These are phyloP conservation scores for Erythrobasidium hasegawianum DNA, from an alignment of 1,284 basidiomycete species.

Conservation along the genomic window DNA sequence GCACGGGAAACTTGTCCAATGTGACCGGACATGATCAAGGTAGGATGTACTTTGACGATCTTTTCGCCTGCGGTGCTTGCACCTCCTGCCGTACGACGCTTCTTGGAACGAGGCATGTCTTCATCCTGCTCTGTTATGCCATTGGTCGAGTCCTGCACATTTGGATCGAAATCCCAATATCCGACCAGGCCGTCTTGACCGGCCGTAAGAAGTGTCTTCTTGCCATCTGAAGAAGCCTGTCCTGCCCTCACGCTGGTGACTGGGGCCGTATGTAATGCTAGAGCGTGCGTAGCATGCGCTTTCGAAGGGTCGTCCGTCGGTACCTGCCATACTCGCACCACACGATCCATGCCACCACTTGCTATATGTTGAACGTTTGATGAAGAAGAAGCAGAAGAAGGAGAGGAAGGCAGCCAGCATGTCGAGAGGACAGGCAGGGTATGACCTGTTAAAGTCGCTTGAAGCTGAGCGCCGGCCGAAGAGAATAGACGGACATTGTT, in stretches of 20 bases:
- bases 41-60: conserved; percentile 51
- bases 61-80: conserved; percentile 28
- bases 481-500: conserved; percentile 45
- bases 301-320: conserved; percentile 4
- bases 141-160: conserved; percentile 62
- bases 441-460: conserved; percentile 56
- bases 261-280: conserved; percentile 70
- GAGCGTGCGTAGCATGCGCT: conserved; percentile 47
- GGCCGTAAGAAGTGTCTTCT: conserved; percentile 61
- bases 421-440: conserved; percentile 69
- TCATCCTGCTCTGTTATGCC: conserved; percentile 56
- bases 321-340: conserved; percentile 49
- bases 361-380: conserved; percentile 55
- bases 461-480: conserved; percentile 37
- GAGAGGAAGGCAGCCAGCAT: conserved; percentile 57
- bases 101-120: conserved; percentile 42
- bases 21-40: conserved; percentile 67
- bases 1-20: conserved; percentile 66
- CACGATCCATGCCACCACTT: conserved; percentile 79
- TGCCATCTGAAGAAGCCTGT: conserved; percentile 53
- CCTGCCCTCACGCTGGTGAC: conserved; percentile 62
- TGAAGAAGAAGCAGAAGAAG: conserved; percentile 43
- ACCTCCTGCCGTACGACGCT: conserved; percentile 27
- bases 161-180: conserved; percentile 56
- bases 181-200: conserved; percentile 78